Evolutionary conservation across 2,329 filamentous ascomycete genomes (phyloP).

Genomic region (Botrytis tulipae): DNA sequence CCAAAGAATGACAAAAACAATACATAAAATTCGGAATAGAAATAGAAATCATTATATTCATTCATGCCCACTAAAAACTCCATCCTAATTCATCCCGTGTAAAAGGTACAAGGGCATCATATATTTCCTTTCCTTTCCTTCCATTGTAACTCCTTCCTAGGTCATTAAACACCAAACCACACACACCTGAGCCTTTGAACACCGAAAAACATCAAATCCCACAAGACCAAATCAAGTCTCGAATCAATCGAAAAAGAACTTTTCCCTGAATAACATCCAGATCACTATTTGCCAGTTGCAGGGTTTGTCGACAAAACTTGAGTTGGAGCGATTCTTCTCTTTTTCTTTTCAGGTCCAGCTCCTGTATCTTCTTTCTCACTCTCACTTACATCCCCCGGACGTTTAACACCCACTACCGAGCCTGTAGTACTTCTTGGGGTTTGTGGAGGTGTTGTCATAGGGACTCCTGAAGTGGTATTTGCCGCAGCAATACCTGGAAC

Average conservation of each 20-base stretch:
- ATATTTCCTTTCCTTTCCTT: neutral
- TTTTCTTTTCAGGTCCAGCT: conserved; percentile 47
- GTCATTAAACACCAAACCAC: neutral
- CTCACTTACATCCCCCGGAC: conserved; percentile 51
- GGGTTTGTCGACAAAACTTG: conserved; percentile 3
- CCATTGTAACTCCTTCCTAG: neutral
- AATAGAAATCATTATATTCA: neutral
- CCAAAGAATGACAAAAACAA: neutral
- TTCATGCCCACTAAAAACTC: neutral
- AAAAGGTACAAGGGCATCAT: neutral
- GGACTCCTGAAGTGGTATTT: conserved; percentile 50
- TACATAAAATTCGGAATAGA: neutral
- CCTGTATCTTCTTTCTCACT: conserved; percentile 55
- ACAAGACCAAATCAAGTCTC: neutral
- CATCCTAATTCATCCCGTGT: neutral
- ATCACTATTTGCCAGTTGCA: neutral
- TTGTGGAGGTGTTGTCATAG: conserved; percentile 85
- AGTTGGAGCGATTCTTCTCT: conserved; percentile 71
- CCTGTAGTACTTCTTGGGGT: conserved; percentile 68
- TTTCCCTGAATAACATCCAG: neutral
- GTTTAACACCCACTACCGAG: conserved; percentile 53
- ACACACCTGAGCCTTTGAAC: neutral
- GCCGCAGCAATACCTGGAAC: conserved; percentile 75
- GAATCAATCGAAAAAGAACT: neutral
- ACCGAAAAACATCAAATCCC: neutral